Base-by-base conservation (phyloP, 768 basidiomycete species). In the Leccinum incarnatum region DNA sequence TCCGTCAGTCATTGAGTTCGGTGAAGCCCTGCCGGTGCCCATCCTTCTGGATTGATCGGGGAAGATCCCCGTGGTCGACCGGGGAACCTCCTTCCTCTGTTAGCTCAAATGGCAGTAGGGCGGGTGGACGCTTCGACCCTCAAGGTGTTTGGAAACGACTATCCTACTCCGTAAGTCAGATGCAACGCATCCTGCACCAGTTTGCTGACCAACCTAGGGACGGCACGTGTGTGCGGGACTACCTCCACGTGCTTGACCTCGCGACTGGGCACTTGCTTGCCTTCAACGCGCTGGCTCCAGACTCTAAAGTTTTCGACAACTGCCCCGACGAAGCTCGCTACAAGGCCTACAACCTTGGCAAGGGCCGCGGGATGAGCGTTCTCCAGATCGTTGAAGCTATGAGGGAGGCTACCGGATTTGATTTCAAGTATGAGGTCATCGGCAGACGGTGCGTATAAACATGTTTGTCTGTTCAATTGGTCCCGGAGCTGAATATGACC, bases 191-290 rank as follows among this genome's bases (percentile, higher is more conserved):
- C 1, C 23, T 5, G 7, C 9, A 21, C 21, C 5, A 8, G 27
- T 21, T 45, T 23, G 32, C 48, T 60, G 36, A 67, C 54, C 27
- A 50, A 40, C 51, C 7, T 62, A 92, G 91, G 37, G 96, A 98
- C 69, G 96, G 96, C 9, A 98, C 96, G 8, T 99, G 96, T 68
- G 93, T 98, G n/a, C 88, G 95, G 46, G 95, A 98, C 74, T 95
- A 95, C 73, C 78, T 95, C 12, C 93, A 95, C 67, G 84, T 99
- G 60, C 84, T 98, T 71, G 97, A 99, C 73, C 82, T 99, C 50
- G 93, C 97, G n/a, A 79, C 86, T 15, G 97, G 97, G 1, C 97
- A 99, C 74, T 79, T 96, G 52, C 83, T 94, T 51, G 93, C 97
- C 2, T 81, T 98, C 42, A 89, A 95, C 53, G 93, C 93, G 14